Evolutionary conservation across 176 grass and related monocot species (phyloP).

Genomic region (Zizania latifolia): DNA sequence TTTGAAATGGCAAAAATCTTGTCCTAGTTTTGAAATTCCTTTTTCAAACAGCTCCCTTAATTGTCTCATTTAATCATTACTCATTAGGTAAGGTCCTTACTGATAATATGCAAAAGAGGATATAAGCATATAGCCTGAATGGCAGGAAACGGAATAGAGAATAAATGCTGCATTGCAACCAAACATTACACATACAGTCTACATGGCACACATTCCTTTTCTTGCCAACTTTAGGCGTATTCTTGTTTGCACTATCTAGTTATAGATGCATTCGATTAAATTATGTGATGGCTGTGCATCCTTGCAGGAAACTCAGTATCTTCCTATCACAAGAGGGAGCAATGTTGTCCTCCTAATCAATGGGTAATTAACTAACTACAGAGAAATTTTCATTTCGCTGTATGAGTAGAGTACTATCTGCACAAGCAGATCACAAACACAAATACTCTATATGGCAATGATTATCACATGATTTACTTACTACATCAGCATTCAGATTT

Average conservation of each 20-base stretch:
- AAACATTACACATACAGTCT: too few species aligned
- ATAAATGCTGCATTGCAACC: too few species aligned
- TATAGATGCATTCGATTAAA: slow-evolving; percentile 6
- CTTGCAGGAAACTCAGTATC: slow-evolving; percentile 91
- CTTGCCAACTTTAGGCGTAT: background rate
- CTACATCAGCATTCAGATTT: slow-evolving; percentile 5
- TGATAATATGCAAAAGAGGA: background rate
- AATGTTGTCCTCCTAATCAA: slow-evolving; percentile 95
- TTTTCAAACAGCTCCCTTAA: background rate
- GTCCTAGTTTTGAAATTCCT: background rate
- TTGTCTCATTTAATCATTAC: background rate
- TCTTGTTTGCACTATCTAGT: slow-evolving; percentile 9
- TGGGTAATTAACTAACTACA: slow-evolving; percentile 78
- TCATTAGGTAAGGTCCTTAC: background rate
- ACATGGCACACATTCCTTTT: too few species aligned
- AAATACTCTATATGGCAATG: background rate
- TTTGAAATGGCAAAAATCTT: too few species aligned
- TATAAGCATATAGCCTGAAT: slow-evolving; percentile 1
- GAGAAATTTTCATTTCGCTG: background rate
- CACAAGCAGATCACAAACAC: background rate
- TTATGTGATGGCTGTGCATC: slow-evolving; percentile 31
- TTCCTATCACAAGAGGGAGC: slow-evolving; percentile 94
- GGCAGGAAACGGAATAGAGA: background rate
- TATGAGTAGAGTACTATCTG: slow-evolving; percentile 9
- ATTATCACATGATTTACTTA: background rate